These are phyloP conservation scores for Rosa multiflora DNA, from an alignment of 306 rosid genomes.

Conservation along the genomic window DNA sequence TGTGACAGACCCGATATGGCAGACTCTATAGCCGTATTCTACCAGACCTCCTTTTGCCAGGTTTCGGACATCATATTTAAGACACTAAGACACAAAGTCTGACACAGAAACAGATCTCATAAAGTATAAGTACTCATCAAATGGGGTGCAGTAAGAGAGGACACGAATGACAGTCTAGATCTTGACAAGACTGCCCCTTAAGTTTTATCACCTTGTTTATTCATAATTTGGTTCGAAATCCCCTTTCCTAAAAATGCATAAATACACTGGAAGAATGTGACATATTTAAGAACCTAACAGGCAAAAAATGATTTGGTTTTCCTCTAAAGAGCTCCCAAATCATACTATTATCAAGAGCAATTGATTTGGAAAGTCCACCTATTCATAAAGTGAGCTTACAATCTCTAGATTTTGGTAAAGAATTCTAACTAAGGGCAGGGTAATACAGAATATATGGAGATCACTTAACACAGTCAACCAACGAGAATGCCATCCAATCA, in stretches of 20 bases:
- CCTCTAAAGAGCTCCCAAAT: not conserved
- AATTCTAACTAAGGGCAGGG: not conserved
- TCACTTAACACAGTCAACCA: not conserved
- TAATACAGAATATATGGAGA: not conserved
- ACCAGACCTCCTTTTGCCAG: slow-evolving; percentile 4
- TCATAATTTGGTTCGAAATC: not conserved
- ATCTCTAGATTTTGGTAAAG: not conserved
- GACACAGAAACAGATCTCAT: not conserved
- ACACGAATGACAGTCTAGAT: not conserved
- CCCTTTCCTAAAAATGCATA: not conserved
- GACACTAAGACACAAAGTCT: slow-evolving; percentile 4
- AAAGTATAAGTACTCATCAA: not conserved
- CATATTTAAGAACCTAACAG: not conserved
- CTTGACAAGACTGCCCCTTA: not conserved
- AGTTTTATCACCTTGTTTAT: not conserved
- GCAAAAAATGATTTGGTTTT: not conserved
- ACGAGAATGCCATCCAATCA: not conserved
- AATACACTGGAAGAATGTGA: not conserved
- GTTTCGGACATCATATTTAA: slow-evolving; percentile 1
- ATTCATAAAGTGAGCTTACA: not conserved
- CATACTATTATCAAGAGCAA: not conserved
- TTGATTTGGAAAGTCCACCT: not conserved
- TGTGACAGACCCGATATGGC: not conserved
- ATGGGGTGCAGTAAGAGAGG: not conserved
- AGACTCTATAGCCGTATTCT: not conserved